A percentile compares a stretch with the other conserved stretches of the same genome.
phyloP scores from a whole-genome alignment of 352 stramenopile species.

The Saprolegnia diclina region DNA sequence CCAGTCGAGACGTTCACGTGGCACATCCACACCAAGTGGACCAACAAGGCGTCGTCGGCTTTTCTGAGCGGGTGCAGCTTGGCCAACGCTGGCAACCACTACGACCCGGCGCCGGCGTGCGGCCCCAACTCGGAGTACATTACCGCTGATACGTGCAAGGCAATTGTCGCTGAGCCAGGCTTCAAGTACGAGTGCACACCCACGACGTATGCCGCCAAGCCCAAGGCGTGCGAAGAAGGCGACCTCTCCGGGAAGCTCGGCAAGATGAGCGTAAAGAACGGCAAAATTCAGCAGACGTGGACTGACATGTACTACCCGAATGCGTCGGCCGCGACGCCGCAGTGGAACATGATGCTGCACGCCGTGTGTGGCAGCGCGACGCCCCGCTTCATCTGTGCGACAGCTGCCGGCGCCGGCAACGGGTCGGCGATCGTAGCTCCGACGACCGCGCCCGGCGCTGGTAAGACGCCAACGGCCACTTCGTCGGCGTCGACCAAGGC shows the following conservation, averaged over 20 bases:
- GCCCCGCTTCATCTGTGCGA: constrained; percentile 41
- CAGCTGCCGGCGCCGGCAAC: constrained; percentile 10
- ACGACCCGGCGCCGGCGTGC: constrained; percentile 49
- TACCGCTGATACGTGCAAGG: constrained; percentile 34
- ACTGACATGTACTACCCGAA: constrained; percentile 44
- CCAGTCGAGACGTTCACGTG: constrained; percentile 40
- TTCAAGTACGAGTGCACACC: constrained; percentile 41
- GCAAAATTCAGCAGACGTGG: constrained; percentile 32
- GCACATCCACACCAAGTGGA: constrained; percentile 56
- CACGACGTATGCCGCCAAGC: constrained; percentile 33
- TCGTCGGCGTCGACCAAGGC: neutral
- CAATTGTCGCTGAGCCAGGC: constrained; percentile 21
- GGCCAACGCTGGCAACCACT: constrained; percentile 43
- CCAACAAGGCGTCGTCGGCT: neutral
- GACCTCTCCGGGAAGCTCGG: constrained; percentile 51
- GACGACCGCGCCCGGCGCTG: neutral
- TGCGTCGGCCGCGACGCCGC: constrained; percentile 33
- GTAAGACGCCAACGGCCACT: neutral
- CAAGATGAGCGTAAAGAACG: constrained; percentile 30
- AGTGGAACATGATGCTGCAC: constrained; percentile 61
- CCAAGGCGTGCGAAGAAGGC: constrained; percentile 47
- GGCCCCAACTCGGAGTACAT: constrained; percentile 50
- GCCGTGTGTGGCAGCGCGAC: constrained; percentile 42
- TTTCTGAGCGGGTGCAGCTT: constrained; percentile 42
- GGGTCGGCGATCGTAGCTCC: neutral